Percentiles rank a stretch among this genome's conserved stretches.
phyloP scores from a whole-genome alignment of 2,329 filamentous ascomycete species.

The Dactylonectria macrodidyma region DNA sequence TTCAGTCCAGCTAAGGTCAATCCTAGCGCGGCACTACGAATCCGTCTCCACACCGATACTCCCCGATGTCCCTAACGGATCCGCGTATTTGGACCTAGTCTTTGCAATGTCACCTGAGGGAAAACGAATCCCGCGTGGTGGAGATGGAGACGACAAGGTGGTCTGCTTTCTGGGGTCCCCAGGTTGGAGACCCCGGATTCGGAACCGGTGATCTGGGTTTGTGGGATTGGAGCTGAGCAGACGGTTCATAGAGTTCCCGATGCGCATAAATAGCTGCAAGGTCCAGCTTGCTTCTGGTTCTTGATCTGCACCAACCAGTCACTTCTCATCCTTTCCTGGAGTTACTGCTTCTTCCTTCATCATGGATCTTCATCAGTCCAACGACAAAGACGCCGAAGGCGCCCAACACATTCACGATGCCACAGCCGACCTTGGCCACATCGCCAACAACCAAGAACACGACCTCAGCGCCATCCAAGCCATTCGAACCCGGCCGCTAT shows the following conservation, averaged over 20 bases:
- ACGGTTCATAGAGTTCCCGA: neutral
- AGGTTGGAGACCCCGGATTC: constrained; percentile 29
- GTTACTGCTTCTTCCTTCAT: neutral
- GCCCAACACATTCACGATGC: constrained; percentile 32
- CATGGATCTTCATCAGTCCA: constrained; percentile 21
- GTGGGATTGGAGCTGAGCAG: constrained; percentile 10
- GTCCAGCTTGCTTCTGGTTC: neutral
- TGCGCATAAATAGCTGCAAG: constrained; percentile 26
- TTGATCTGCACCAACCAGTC: neutral
- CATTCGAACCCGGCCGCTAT: constrained; percentile 28
- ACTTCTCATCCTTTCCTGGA: neutral
- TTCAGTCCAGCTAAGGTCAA: neutral
- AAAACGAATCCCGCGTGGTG: neutral
- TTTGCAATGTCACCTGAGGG: constrained; percentile 6
- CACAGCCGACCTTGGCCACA: constrained; percentile 12
- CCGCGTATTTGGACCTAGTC: no score
- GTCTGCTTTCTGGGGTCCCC: constrained; percentile 34
- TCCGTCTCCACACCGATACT: constrained; percentile 35
- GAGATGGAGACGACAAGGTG: constrained; percentile 10
- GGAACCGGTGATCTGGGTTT: constrained; percentile 6
- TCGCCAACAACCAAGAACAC: constrained; percentile 34
- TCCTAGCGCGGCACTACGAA: constrained; percentile 15
- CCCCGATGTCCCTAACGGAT: constrained; percentile 17
- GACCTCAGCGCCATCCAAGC: constrained; percentile 23
- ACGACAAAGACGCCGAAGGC: constrained; percentile 20